phyloP scores from a whole-genome alignment of 768 basidiomycete species.

The Macrolepiota fuliginosa region DNA sequence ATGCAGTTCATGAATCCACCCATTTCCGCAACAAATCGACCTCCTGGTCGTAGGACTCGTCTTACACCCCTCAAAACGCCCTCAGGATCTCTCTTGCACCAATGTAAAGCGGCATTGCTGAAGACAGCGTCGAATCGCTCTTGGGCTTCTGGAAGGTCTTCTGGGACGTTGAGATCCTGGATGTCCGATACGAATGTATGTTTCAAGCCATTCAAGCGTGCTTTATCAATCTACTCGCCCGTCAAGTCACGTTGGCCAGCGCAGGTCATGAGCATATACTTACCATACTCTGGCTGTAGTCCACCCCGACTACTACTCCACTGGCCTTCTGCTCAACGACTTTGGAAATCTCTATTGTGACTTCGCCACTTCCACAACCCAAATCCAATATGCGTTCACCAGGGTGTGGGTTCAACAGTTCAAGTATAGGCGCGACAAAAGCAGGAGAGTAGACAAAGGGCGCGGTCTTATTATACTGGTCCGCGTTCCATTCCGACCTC shows the following conservation, averaged over 20 bases:
- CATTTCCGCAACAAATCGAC: conserved; percentile 74
- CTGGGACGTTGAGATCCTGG: conserved; percentile 41
- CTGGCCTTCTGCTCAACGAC: conserved; percentile 42
- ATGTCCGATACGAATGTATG: conserved; percentile 53
- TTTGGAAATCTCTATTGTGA: conserved; percentile 57
- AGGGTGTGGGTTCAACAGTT: conserved; percentile 55
- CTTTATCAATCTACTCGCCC: conserved; percentile 16
- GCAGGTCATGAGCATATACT: conserved; percentile 15
- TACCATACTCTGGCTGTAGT: conserved; percentile 74
- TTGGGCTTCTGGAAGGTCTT: conserved; percentile 26
- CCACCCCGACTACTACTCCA: conserved; percentile 66
- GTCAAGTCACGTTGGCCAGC: background rate
- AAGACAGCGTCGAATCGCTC: conserved; percentile 72
- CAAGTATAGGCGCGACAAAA: conserved; percentile 54
- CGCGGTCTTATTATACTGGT: conserved; percentile 59
- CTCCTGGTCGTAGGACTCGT: conserved; percentile 63
- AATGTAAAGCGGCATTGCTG: conserved; percentile 79
- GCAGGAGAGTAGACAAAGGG: conserved; percentile 63
- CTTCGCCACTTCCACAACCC: conserved; percentile 83
- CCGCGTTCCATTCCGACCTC: conserved; percentile 46
- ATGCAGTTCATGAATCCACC: conserved; percentile 73
- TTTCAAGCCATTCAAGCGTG: conserved; percentile 31
- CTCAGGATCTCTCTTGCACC: conserved; percentile 75
- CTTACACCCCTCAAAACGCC: conserved; percentile 63
- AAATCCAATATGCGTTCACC: conserved; percentile 75